phyloP scores from a whole-genome alignment of 2,329 filamentous ascomycete species.

The Colletotrichum sp. region DNA sequence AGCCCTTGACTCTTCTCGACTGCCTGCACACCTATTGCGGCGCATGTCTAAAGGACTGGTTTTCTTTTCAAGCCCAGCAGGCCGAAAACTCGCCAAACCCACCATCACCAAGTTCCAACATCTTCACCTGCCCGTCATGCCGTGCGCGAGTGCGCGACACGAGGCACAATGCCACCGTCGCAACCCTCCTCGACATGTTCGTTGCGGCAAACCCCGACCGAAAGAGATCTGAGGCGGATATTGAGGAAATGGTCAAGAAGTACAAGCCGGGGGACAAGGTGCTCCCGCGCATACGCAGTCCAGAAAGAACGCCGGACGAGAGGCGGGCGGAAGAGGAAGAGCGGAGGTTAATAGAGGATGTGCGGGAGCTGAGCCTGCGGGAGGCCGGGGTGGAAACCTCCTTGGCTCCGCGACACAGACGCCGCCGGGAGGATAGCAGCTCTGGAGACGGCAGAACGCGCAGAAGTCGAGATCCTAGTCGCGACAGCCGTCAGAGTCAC shows the following conservation, averaged over 20 bases:
- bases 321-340: slow-evolving; percentile 69
- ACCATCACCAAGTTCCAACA: slow-evolving; percentile 50
- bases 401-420: slow-evolving; percentile 27
- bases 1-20: slow-evolving; percentile 89
- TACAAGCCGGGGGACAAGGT: slow-evolving; percentile 87
- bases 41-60: slow-evolving; percentile 96
- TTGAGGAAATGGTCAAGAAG: slow-evolving; percentile 73
- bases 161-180: slow-evolving; percentile 88
- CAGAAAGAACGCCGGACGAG: slow-evolving; percentile 58
- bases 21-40: slow-evolving; percentile 97
- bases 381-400: slow-evolving; percentile 61
- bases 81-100: slow-evolving; percentile 56
- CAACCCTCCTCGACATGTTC: slow-evolving; percentile 88
- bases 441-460: slow-evolving; percentile 12
- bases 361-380: slow-evolving; percentile 75
- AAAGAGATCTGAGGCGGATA: slow-evolving; percentile 73
- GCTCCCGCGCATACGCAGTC: slow-evolving; percentile 64
- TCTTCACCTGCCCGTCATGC: slow-evolving; percentile 92
- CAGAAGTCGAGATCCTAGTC: slow-evolving; percentile 22
- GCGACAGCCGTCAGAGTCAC: slow-evolving; percentile 24
- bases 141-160: slow-evolving; percentile 86
- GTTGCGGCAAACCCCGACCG: slow-evolving; percentile 80
- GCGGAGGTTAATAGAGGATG: slow-evolving; percentile 71
- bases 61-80: slow-evolving; percentile 74
- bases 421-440: slow-evolving; percentile 24